Evolutionary conservation across 2,329 filamentous ascomycete genomes (phyloP), one percentile per base, ranked within the genome.

Genomic region (Aspergillus unguis): DNA sequence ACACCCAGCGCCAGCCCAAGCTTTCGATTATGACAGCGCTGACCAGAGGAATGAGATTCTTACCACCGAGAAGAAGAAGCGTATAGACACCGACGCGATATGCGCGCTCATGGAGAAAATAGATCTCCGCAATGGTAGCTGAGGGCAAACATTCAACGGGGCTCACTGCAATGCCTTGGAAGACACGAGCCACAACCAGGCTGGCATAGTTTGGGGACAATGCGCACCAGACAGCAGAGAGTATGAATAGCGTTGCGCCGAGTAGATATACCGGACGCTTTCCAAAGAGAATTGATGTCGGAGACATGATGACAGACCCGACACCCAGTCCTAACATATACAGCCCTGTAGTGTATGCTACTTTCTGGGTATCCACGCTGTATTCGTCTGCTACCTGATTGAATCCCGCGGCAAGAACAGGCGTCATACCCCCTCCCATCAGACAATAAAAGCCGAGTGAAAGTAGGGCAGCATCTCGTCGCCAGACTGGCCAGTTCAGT

Each of bases 1-100:
- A 95, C 0, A 90, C 88, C 91, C 90, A 95, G 69, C 90, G 85
- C 92, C 92, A 97, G 5, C 83, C 82, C 35, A 91, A 72, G 2
- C 80, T 77, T 56, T 91, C 77, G 38, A 96, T 95, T 54, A 97
- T 85, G 25, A 79, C 89, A 6, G 92, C 92, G 68, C 90, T 95
- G 26, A 95, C 85, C 26, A 96, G 75, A 0, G 92, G 92, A 4
- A 96, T 80, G 57, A 97, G 68, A 62, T 96, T 97, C 77, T 96
- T 96, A 45, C 92, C 91, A 10, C 92, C 89, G 0, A 97, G 80
- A 9, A 97, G 79, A 5, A 97, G 77, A 23, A 97, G 74, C 0
- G 92, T 96, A 67, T 97, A 97, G 26, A 97, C 91, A 7, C 94
- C 94, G 41, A 97, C 84, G 4, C 92, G 86, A 67, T 92, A 97